Conservation (phyloP, 345 rosid genomes). For the Brassica rapa region DNA sequence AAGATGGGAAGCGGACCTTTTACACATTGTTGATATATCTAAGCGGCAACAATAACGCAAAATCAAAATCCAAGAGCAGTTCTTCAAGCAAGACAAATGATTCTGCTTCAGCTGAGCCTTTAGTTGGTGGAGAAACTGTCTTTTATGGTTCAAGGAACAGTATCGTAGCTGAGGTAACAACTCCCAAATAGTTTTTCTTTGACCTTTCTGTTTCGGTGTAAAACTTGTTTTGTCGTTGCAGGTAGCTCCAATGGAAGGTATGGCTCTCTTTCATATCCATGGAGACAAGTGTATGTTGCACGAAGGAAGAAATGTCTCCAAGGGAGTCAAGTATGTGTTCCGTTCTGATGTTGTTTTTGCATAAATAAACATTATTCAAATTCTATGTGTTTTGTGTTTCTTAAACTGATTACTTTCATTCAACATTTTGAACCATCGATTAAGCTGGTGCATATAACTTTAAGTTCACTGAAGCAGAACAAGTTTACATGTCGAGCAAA, state of each 20-base stretch:
- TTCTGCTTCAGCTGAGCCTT: slow-evolving; percentile 53
- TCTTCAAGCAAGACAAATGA: slow-evolving; percentile 39
- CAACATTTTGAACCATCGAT: neutral
- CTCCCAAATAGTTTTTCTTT: neutral
- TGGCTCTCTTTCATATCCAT: slow-evolving; percentile 91
- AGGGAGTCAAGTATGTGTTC: slow-evolving; percentile 83
- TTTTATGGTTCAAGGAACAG: slow-evolving; percentile 76
- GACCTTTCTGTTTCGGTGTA: neutral
- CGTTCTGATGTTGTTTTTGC: slow-evolving; percentile 95
- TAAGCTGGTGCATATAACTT: no score
- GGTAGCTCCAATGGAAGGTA: slow-evolving; percentile 92
- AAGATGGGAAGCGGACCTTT: slow-evolving; percentile 67
- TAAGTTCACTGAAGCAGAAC: slow-evolving; percentile 18
- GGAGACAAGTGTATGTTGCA: slow-evolving; percentile 94
- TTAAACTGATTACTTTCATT: neutral
- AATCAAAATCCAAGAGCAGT: slow-evolving; percentile 51
- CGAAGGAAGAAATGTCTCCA: slow-evolving; percentile 74
- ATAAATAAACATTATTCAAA: slow-evolving; percentile 35
- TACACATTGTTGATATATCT: slow-evolving; percentile 86
- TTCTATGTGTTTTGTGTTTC: slow-evolving; percentile 18
- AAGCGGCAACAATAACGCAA: slow-evolving; percentile 51
- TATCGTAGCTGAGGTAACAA: slow-evolving; percentile 74
- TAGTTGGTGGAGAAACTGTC: slow-evolving; percentile 92
- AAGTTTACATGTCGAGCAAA: slow-evolving; percentile 5
- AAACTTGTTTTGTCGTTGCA: slow-evolving; percentile 13